phyloP scores from a whole-genome alignment of 176 grass and related monocot genomes.

The maize (Zea mays) region DNA sequence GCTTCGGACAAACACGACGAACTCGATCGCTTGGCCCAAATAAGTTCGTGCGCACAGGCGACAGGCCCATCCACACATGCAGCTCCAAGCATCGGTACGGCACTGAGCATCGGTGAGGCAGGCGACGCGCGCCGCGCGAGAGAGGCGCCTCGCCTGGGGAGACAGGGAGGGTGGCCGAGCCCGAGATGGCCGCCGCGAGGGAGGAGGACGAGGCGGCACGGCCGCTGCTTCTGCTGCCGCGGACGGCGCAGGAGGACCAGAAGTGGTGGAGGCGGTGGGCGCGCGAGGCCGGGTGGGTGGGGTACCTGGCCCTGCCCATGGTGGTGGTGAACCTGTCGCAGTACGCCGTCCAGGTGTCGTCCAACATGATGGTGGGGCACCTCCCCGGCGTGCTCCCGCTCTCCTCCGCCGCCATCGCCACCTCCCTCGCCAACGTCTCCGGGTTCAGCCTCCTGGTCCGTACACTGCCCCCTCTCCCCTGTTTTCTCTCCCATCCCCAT shows the following conservation, averaged over 20 bases:
- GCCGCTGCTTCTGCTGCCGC: constrained; percentile 31
- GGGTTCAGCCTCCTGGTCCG: constrained; percentile 97
- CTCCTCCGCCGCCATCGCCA: constrained; percentile 76
- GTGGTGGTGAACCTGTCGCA: constrained; percentile 51
- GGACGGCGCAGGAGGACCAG: background rate
- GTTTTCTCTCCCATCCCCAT: background rate
- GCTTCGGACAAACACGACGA: background rate
- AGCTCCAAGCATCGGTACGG: background rate
- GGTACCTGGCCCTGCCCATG: constrained; percentile 64
- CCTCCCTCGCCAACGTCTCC: constrained; percentile 76
- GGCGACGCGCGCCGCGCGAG: background rate
- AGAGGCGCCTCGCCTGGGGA: background rate
- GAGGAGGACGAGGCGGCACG: background rate
- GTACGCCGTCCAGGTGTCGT: constrained; percentile 67
- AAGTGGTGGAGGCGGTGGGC: constrained; percentile 17
- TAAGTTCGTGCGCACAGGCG: background rate
- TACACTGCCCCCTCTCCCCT: background rate
- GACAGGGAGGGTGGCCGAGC: background rate
- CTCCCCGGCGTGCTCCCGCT: constrained; percentile 77
- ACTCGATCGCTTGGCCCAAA: background rate
- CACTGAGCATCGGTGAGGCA: background rate
- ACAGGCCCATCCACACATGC: background rate
- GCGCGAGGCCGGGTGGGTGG: constrained; percentile 36
- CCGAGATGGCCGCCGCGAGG: background rate
- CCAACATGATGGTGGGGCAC: constrained; percentile 96